Base-by-base conservation (phyloP, 2,329 filamentous ascomycete species). In the Lecanoromycetidae sp. region DNA sequence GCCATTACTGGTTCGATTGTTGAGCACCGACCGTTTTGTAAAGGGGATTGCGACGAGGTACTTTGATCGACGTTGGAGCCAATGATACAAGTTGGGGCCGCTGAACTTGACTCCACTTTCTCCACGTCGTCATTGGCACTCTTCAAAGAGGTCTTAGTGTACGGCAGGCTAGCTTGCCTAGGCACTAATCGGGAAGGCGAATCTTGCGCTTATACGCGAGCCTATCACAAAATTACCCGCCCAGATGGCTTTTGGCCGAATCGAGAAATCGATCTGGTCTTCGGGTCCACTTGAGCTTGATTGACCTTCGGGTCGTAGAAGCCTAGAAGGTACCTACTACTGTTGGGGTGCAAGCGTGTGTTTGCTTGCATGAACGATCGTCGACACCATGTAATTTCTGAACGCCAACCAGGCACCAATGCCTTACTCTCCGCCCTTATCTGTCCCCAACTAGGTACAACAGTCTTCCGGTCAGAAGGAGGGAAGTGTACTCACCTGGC, bases 61-160 rank as follows among this genome's bases (percentile, higher is more conserved):
- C 20, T 33, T 30, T 43, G 39, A 4, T 43, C n/a, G n/a, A n/a
- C n/a, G n/a, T n/a, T n/a, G n/a, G n/a, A n/a, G n/a, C n/a, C n/a
- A n/a, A n/a, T n/a, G n/a, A n/a, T 9, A n/a, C 9, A 32, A 32
- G 23, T 22, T 29, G 23, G 7, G 10, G 22, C 17, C 13, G 15
- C 25, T 17, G 7, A 29, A 12, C 9, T 23, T 40, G 22, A 25
- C 37, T 40, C 15, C 23, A 19, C 2, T 7, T 32, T 43, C 19
- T 15, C n/a, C 5, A 27, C 13, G 39, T 30, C 15, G 39, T 43
- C n/a, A 46, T 46, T 39, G 44, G 44, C 13, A 46, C 44, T 39
- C 15, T 41, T 46, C 4, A 9, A 46, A n/a, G 27, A n/a, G 29
- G 20, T 8, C 1, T 12, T 46, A 46, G 44, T 32, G 27, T 46